Conservation (phyloP, 805 yeast genomes). For the Candida boleticola region DNA sequence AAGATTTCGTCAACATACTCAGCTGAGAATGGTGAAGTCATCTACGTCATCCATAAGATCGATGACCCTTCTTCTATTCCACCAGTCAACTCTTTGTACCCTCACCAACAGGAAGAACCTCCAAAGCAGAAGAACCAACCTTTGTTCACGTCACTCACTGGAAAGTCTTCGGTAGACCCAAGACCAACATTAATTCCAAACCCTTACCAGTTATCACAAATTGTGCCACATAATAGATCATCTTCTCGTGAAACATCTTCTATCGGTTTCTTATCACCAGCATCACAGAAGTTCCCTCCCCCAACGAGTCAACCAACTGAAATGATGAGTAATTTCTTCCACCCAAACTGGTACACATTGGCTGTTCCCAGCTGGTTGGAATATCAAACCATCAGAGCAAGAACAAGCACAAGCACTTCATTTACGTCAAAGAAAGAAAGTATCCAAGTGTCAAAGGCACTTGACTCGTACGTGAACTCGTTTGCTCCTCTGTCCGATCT, state of each 20-base stretch:
- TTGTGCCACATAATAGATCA: slow-evolving; percentile 49
- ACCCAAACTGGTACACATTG: slow-evolving; percentile 45
- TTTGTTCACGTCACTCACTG: slow-evolving; percentile 70
- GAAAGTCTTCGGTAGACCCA: slow-evolving; percentile 72
- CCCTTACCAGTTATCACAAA: slow-evolving; percentile 62
- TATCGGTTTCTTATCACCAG: slow-evolving; percentile 30
- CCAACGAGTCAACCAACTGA: slow-evolving; percentile 31
- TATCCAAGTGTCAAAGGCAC: not conserved
- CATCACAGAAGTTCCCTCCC: slow-evolving; percentile 27
- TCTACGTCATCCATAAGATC: slow-evolving; percentile 30
- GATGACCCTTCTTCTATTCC: slow-evolving; percentile 20
- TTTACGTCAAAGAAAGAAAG: not conserved
- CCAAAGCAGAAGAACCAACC: slow-evolving; percentile 67
- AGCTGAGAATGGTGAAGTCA: slow-evolving; percentile 60
- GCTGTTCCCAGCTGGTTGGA: slow-evolving; percentile 42
- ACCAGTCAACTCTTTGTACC: slow-evolving; percentile 30
- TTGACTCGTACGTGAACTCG: slow-evolving; percentile 18
- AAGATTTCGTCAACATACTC: slow-evolving; percentile 54
- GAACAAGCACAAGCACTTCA: not conserved
- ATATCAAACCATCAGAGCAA: slow-evolving; percentile 18
- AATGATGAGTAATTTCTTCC: slow-evolving; percentile 41
- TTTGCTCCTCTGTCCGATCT: slow-evolving; percentile 39
- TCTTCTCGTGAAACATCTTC: slow-evolving; percentile 20
- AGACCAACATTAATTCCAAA: slow-evolving; percentile 68
- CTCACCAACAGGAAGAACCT: slow-evolving; percentile 16